These are phyloP conservation scores for Trichophyton rubrum DNA, from an alignment of 2,329 filamentous ascomycete species.

Conservation along the genomic window DNA sequence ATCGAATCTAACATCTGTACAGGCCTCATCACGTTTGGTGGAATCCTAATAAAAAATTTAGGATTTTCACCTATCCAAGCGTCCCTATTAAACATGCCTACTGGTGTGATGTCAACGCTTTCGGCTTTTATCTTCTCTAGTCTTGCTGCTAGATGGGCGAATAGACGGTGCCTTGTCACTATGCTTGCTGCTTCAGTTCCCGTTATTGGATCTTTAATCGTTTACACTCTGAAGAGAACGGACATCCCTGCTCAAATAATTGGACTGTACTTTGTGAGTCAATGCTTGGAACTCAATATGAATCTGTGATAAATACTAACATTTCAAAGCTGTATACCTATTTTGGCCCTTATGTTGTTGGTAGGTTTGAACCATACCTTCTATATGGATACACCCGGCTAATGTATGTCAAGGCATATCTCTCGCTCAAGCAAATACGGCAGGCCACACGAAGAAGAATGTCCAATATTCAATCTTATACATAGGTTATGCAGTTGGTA, in stretches of 20 bases:
- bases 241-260: conserved; percentile 30
- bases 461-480: conserved; percentile 29
- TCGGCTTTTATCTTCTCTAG: conserved; percentile 23
- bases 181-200: conserved; percentile 22
- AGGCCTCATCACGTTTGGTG: conserved; percentile 27
- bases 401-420: conserved; percentile 6
- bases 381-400: background rate
- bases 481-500: conserved; percentile 30
- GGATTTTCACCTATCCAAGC: conserved; percentile 48
- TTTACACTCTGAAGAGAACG: conserved; percentile 20
- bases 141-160: conserved; percentile 21
- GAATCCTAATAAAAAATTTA: conserved; percentile 49
- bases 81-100: conserved; percentile 28
- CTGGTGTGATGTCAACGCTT: conserved; percentile 23
- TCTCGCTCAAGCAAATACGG: conserved; percentile 21
- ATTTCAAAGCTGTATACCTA: conserved; percentile 26
- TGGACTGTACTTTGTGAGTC: conserved; percentile 26
- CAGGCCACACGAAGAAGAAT: conserved; percentile 32
- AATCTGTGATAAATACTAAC: background rate
- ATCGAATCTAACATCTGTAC: background rate
- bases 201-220: conserved; percentile 21
- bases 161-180: conserved; percentile 21
- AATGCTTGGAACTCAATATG: background rate
- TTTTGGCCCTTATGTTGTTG: conserved; percentile 24
- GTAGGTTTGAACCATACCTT: conserved; percentile 6